Evolutionary conservation across 2,329 filamentous ascomycete species (phyloP).

Genomic region (Sporothrix luriei): DNA sequence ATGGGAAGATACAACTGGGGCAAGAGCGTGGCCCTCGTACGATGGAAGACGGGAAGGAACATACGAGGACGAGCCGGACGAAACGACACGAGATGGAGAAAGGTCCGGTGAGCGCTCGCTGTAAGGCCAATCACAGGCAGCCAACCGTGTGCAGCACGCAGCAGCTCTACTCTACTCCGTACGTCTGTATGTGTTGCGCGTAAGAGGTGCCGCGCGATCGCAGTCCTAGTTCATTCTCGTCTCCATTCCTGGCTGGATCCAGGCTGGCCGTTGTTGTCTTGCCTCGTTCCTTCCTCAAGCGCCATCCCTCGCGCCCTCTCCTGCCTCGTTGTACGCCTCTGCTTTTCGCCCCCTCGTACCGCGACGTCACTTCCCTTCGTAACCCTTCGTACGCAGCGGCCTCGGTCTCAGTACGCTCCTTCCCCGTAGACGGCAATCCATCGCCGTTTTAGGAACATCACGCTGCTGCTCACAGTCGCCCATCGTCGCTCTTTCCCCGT

Average conservation of each 20-base stretch:
- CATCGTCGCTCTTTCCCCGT: constrained; percentile 16
- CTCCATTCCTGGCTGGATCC: neutral
- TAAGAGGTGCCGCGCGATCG: neutral
- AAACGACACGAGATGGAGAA: neutral
- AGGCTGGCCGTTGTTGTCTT: neutral
- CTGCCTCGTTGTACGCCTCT: neutral
- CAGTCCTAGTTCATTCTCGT: neutral
- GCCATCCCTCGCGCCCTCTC: neutral
- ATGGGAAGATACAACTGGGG: neutral
- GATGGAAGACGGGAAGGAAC: neutral
- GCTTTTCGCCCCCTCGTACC: neutral
- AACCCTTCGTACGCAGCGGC: no score
- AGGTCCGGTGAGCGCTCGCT: constrained; percentile 3
- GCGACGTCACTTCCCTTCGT: constrained; percentile 14
- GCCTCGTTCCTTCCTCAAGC: neutral
- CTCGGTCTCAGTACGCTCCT: constrained; percentile 19
- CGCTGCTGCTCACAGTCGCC: neutral
- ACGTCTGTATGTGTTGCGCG: neutral
- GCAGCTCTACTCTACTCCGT: no score
- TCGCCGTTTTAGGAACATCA: neutral
- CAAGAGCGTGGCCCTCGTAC: neutral
- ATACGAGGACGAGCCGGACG: neutral
- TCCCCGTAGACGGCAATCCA: neutral
- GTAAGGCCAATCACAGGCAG: constrained; percentile 4
- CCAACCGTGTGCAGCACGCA: no score